Evolutionary conservation across 805 yeast species (phyloP).

Genomic region (Lipomyces yamadae): DNA sequence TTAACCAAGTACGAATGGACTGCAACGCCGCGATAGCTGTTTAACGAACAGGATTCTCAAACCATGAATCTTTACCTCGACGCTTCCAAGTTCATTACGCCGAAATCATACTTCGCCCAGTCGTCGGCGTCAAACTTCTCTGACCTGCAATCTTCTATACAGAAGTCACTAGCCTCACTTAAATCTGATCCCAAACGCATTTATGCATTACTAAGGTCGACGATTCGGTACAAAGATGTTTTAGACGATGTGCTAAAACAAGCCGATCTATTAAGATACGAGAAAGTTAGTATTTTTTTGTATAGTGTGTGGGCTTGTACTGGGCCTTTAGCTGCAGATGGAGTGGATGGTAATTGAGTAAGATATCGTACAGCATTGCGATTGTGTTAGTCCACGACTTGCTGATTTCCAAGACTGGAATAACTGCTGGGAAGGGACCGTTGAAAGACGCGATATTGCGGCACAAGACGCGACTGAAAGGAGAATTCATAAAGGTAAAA

Average conservation of each 20-base stretch:
- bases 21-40: too few relatives aligned
- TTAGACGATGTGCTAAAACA: slow-evolving; percentile 66
- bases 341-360: slow-evolving; percentile 52
- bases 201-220: slow-evolving; percentile 79
- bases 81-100: slow-evolving; percentile 30
- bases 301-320: not conserved
- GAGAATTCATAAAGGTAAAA: slow-evolving; percentile 80
- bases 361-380: slow-evolving; percentile 58
- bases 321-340: not conserved
- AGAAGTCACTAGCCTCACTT: slow-evolving; percentile 38
- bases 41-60: too few relatives aligned
- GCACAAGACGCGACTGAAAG: slow-evolving; percentile 78
- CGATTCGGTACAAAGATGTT: slow-evolving; percentile 71
- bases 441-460: slow-evolving; percentile 78
- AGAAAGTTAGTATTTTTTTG: slow-evolving; percentile 40
- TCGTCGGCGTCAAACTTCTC: slow-evolving; percentile 16
- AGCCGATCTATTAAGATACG: slow-evolving; percentile 63
- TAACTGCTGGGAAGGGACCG: slow-evolving; percentile 87
- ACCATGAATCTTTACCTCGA: slow-evolving; percentile 38
- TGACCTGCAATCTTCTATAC: slow-evolving; percentile 14
- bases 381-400: slow-evolving; percentile 79
- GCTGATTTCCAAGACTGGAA: slow-evolving; percentile 72
- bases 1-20: too few relatives aligned
- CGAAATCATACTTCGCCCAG: slow-evolving; percentile 17
- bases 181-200: slow-evolving; percentile 80